Evolutionary conservation across 768 basidiomycete genomes (phyloP).

Genomic region (Piloderma croceum): DNA sequence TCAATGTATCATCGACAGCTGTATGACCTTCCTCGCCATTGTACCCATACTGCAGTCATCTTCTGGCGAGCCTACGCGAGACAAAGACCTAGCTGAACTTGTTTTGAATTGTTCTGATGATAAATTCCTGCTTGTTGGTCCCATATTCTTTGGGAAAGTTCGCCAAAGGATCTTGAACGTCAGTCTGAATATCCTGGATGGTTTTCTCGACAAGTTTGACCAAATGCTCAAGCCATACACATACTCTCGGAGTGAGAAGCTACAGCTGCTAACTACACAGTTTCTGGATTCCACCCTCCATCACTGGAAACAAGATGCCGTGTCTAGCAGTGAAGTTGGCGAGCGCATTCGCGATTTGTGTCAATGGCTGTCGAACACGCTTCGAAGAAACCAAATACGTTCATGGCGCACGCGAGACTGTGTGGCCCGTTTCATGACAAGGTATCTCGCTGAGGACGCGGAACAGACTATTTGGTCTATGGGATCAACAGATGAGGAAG

Average conservation of each 20-base stretch:
- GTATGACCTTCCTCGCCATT: slow-evolving; percentile 53
- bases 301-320: slow-evolving; percentile 41
- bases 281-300: slow-evolving; percentile 61
- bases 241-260: slow-evolving; percentile 46
- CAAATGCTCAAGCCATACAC: slow-evolving; percentile 49
- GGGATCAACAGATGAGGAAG: slow-evolving; percentile 20
- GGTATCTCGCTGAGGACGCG: slow-evolving; percentile 58
- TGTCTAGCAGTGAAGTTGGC: slow-evolving; percentile 28
- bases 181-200: slow-evolving; percentile 42
- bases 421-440: slow-evolving; percentile 59
- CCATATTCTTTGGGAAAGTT: slow-evolving; percentile 50
- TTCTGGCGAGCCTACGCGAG: slow-evolving; percentile 53
- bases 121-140: slow-evolving; percentile 55
- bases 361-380: slow-evolving; percentile 45
- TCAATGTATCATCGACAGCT: slow-evolving; percentile 42
- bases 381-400: slow-evolving; percentile 36
- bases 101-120: slow-evolving; percentile 44
- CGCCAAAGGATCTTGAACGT: slow-evolving; percentile 52
- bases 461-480: slow-evolving; percentile 43
- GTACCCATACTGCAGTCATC: slow-evolving; percentile 60
- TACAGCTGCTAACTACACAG: slow-evolving; percentile 51
- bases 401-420: slow-evolving; percentile 68
- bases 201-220: slow-evolving; percentile 49
- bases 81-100: slow-evolving; percentile 53
- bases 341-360: slow-evolving; percentile 45